phyloP scores from a whole-genome alignment of 1,284 basidiomycete species.

The Apiotrichum mycotoxinovorans region DNA sequence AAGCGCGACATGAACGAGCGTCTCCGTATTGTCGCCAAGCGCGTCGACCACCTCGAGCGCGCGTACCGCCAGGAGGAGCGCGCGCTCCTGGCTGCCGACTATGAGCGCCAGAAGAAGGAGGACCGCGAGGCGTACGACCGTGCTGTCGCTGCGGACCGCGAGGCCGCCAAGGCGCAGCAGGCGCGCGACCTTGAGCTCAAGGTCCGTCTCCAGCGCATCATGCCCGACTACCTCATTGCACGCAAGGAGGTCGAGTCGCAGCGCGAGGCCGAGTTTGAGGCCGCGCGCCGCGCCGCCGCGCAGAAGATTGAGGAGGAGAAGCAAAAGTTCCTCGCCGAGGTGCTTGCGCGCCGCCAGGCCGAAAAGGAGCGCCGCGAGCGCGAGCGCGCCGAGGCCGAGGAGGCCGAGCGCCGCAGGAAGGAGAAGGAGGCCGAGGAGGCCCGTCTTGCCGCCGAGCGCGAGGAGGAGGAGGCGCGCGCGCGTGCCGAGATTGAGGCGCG shows the following conservation, averaged over 20 bases:
- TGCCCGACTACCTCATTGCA: conserved; percentile 67
- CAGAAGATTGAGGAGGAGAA: conserved; percentile 83
- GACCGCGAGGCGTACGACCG: conserved; percentile 70
- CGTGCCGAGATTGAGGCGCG: conserved; percentile 53
- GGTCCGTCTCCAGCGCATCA: conserved; percentile 68
- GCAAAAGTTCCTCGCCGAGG: conserved; percentile 61
- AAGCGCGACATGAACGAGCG: conserved; percentile 84
- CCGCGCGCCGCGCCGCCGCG: conserved; percentile 60
- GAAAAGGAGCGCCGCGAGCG: conserved; percentile 60
- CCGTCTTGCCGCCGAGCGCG: conserved; percentile 29
- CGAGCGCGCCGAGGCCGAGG: conserved; percentile 57
- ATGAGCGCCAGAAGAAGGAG: conserved; percentile 74
- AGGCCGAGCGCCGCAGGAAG: conserved; percentile 56
- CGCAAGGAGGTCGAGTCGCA: conserved; percentile 61
- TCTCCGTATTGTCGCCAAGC: conserved; percentile 79
- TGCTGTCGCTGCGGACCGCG: conserved; percentile 61
- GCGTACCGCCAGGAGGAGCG: conserved; percentile 93
- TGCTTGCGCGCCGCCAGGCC: conserved; percentile 53
- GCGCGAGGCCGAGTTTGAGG: conserved; percentile 68
- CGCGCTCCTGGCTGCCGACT: conserved; percentile 80
- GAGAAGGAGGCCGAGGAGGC: conserved; percentile 54
- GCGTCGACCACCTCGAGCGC: conserved; percentile 92
- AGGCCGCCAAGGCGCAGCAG: conserved; percentile 63
- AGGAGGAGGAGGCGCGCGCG: conserved; percentile 35
- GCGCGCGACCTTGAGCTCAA: conserved; percentile 72